These are phyloP conservation scores for Pichia kluyveri DNA, from an alignment of 805 yeast species.

Conservation along the genomic window DNA sequence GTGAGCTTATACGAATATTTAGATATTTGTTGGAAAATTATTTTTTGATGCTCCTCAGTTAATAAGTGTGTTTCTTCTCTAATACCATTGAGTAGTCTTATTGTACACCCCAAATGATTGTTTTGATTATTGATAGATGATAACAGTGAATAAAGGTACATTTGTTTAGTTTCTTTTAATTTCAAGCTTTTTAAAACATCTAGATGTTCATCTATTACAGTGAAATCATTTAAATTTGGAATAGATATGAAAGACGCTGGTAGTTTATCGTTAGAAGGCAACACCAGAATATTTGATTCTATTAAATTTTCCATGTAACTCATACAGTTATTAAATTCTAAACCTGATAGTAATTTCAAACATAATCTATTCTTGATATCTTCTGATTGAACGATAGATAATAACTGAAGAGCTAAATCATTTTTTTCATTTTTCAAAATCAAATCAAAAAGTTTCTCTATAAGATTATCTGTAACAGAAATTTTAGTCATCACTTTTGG, in stretches of 20 bases:
- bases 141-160: slow-evolving; percentile 14
- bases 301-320: background rate
- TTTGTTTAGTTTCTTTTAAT: slow-evolving; percentile 2
- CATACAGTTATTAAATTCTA: slow-evolving; percentile 5
- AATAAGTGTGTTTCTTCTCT: slow-evolving; percentile 4
- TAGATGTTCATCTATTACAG: slow-evolving; percentile 5
- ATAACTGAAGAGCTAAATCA: slow-evolving; percentile 7
- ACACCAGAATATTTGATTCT: background rate
- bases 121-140: slow-evolving; percentile 13
- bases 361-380: slow-evolving; percentile 2
- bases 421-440: slow-evolving; percentile 6
- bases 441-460: slow-evolving; percentile 5
- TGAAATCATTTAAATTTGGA: slow-evolving; percentile 5
- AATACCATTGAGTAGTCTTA: slow-evolving; percentile 10
- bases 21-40: slow-evolving; percentile 13
- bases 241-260: slow-evolving; percentile 8
- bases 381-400: slow-evolving; percentile 5
- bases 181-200: background rate
- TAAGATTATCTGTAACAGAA: slow-evolving; percentile 6
- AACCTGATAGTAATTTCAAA: slow-evolving; percentile 7
- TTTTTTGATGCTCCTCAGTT: slow-evolving; percentile 8
- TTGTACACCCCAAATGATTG: slow-evolving; percentile 13
- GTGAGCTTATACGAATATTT: slow-evolving; percentile 15
- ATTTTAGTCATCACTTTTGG: background rate
- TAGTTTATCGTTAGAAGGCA: background rate